Conservation (phyloP, 1,139 yeast genomes). For the Pichia kudriavzevii region DNA sequence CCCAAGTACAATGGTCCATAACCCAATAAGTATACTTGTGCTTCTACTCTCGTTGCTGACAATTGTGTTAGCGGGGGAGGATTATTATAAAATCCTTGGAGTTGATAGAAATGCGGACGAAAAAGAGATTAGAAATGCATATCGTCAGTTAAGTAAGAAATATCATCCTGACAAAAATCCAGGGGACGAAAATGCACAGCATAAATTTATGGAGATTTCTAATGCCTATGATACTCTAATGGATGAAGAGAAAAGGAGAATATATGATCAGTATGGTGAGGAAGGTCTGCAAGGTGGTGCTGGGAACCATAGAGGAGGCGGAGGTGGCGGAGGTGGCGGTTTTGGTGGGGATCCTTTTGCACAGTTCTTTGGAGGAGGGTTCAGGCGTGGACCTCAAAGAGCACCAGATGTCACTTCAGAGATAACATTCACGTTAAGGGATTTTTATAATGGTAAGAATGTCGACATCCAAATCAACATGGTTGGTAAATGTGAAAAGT, state of each 20-base stretch:
- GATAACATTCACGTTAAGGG: conserved; percentile 50
- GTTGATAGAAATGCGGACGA: conserved; percentile 62
- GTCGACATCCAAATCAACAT: conserved; percentile 58
- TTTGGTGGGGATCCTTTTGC: conserved; percentile 46
- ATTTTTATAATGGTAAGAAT: conserved; percentile 63
- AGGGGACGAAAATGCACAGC: conserved; percentile 73
- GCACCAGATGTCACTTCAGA: conserved; percentile 62
- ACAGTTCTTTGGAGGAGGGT: conserved; percentile 14
- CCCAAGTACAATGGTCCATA: too few relatives aligned
- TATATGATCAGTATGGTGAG: conserved; percentile 77
- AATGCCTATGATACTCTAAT: conserved; percentile 88
- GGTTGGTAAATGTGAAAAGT: conserved; percentile 66
- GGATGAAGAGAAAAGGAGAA: conserved; percentile 61
- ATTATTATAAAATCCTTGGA: conserved; percentile 45
- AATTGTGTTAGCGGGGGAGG: conserved; percentile 11
- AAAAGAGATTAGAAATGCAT: conserved; percentile 80
- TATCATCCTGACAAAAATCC: conserved; percentile 94
- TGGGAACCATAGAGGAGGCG: conserved; percentile 20
- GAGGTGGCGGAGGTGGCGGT: conserved; percentile 27
- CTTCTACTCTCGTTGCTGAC: conserved; percentile 7
- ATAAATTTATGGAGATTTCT: conserved; percentile 81
- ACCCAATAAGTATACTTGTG: conserved; percentile 1
- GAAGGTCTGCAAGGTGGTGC: conserved; percentile 57
- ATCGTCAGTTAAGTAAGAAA: conserved; percentile 73
- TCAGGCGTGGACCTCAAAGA: conserved; percentile 30